phyloP scores from a whole-genome alignment of 1,139 yeast species.

The Kurtzmaniella quercitrusa region DNA sequence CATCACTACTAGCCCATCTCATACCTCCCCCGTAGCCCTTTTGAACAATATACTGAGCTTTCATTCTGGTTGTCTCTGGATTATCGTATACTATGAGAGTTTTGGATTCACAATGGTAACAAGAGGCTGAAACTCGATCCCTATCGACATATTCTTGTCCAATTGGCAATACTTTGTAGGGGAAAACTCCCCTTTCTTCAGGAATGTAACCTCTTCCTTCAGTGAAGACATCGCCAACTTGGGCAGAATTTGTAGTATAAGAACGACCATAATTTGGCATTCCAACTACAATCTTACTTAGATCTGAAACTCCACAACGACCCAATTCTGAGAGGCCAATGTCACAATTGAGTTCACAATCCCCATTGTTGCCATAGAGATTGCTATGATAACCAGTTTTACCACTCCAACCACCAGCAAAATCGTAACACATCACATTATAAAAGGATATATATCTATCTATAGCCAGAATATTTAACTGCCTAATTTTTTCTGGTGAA shows the following conservation, averaged over 20 bases:
- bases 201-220: conserved; percentile 44
- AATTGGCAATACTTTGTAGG: conserved; percentile 51
- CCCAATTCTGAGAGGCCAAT: conserved; percentile 45
- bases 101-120: conserved; percentile 37
- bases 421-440: conserved; percentile 92
- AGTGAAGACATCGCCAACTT: conserved; percentile 40
- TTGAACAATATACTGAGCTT: conserved; percentile 54
- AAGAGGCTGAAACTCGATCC: conserved; percentile 53
- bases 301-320: conserved; percentile 36
- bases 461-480: conserved; percentile 47
- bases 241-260: conserved; percentile 43
- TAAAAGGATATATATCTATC: conserved; percentile 59
- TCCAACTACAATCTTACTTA: conserved; percentile 65
- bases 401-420: conserved; percentile 70
- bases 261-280: conserved; percentile 86
- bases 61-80: conserved; percentile 44
- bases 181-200: conserved; percentile 46
- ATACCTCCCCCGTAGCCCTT: conserved; percentile 73
- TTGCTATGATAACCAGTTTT: conserved; percentile 68
- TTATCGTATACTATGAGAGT: conserved; percentile 67
- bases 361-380: conserved; percentile 43
- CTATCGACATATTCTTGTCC: conserved; percentile 48
- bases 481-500: conserved; percentile 39
- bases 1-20: conserved; percentile 95
- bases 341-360: conserved; percentile 45